Base-by-base conservation (phyloP, 2,329 filamentous ascomycete genomes). In the Phyllosticta citribraziliensis region DNA sequence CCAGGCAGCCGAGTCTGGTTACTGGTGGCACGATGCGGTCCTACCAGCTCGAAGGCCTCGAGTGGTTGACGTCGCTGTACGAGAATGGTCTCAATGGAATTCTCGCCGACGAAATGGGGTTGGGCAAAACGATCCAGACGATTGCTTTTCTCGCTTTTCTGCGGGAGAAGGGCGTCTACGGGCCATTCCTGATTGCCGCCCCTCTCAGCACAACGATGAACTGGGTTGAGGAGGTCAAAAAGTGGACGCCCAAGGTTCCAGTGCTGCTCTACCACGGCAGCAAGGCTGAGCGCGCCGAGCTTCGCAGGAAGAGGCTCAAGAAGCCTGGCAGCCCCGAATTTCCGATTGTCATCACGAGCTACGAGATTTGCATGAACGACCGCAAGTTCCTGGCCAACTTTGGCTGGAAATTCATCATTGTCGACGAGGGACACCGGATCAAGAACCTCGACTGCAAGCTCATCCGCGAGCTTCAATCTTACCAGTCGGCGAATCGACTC, bases 381-480 rank as follows among this genome's bases (percentile, higher is more conserved):
- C 85, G 89, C 47, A 88, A 91, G 58, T 87, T 87, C 40, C 77
- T 99, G 5, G 85, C 86, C 0, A 87, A 88, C 62, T 93, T 96
- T 61, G 88, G 91, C 40, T 99, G 94, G 94, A 91, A 95, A 59
- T 97, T 96, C 67, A 97, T 99, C 69, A 94, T 99, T 66, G 96
- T 99, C 64, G 93, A 99, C 67, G 94, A 99, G 75, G 94, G 94
- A 0, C 94, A 99, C 71, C 88, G 94, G 1, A 86, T 99, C 81
- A 99, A 99, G 78, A 99, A 99, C 65, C 88, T 96, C 64, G 92
- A 97, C 56, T 95, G 93, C 30, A 89, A 90, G 62, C 80, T 99
- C 0, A 96, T 97, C 65, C 88, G 90, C 55, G 91, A 96, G 66
- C 77, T 99, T 0, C 85, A 94, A 65, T 87, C 88, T 0, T 97